phyloP scores from a whole-genome alignment of 2,329 filamentous ascomycete genomes.

The Aspergillus ustus region DNA sequence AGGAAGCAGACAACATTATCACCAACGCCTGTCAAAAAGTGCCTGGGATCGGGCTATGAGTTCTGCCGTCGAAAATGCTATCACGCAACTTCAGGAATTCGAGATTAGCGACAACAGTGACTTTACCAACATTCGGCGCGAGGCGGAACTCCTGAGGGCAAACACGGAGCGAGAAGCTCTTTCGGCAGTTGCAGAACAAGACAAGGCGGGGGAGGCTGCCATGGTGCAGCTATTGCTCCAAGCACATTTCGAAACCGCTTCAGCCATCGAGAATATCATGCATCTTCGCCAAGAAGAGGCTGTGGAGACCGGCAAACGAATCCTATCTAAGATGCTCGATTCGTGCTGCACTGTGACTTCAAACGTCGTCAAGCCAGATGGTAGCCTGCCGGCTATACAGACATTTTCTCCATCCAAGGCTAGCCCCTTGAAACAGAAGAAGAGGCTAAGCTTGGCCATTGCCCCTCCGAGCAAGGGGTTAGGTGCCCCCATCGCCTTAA shows the following conservation, averaged over 20 bases:
- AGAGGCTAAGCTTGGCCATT: slow-evolving; percentile 52
- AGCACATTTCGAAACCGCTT: slow-evolving; percentile 89
- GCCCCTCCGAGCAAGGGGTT: slow-evolving; percentile 33
- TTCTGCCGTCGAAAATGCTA: slow-evolving; percentile 82
- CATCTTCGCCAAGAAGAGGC: slow-evolving; percentile 84
- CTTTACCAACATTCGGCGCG: slow-evolving; percentile 72
- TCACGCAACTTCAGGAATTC: slow-evolving; percentile 76
- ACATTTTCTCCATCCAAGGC: slow-evolving; percentile 72
- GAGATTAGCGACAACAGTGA: slow-evolving; percentile 71
- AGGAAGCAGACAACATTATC: slow-evolving; percentile 85
- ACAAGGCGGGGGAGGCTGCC: slow-evolving; percentile 76
- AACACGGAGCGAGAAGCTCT: slow-evolving; percentile 82
- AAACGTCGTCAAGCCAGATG: slow-evolving; percentile 90
- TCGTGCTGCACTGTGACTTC: slow-evolving; percentile 74
- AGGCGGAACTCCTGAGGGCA: slow-evolving; percentile 83
- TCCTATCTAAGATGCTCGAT: slow-evolving; percentile 78
- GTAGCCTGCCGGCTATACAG: slow-evolving; percentile 59
- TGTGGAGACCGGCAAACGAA: slow-evolving; percentile 74
- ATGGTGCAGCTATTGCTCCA: slow-evolving; percentile 82
- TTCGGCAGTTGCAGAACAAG: slow-evolving; percentile 77
- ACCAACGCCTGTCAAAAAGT: slow-evolving; percentile 77
- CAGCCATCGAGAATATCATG: slow-evolving; percentile 80
- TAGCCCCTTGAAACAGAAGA: slow-evolving; percentile 73
- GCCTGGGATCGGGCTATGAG: slow-evolving; percentile 90
- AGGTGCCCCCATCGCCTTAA: slow-evolving; percentile 37